Base-by-base conservation (phyloP, 2,329 filamentous ascomycete species). In the Epicoccum sorghinum region DNA sequence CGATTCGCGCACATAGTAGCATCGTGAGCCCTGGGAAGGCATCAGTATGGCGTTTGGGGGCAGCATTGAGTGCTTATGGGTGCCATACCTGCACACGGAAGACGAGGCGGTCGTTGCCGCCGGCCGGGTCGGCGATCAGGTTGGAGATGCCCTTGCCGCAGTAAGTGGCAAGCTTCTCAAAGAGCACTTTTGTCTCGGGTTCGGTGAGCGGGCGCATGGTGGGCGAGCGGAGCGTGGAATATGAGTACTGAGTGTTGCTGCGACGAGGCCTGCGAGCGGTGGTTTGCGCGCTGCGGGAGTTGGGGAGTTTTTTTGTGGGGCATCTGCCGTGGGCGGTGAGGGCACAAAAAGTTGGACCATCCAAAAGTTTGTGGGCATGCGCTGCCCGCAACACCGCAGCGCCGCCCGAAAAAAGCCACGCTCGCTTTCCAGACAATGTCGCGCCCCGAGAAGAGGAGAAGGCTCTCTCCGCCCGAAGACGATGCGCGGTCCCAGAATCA, bases 151-250 rank as follows among this genome's bases (percentile, higher is more conserved):
- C 93, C 67, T 85, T 86, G 64, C 93, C 92, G 23, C 90, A 95
- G 81, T 98, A 99, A 76, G 92, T 90, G 54, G 95, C 95, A 36
- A 99, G 86, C 81, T 98, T 96, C 66, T 88, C 85, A 77, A 97
- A 96, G 67, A 97, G 86, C 1, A 89, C 90, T 74, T 87, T 86
- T 54, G 88, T 90, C 78, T 92, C 89, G 70, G 81, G 77, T 75
- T 91, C 91, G 52, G 91, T 95, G 63, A 96, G 85, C 47, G 89
- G 85, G 51, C 91, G 86, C 91, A 96, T 96, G 29, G 36, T 57
- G 43, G 32, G 49, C 4, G 39, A 22, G 8, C 12, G 32, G 39
- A 22, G 8, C 12, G 32, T 47, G 36, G 30, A 47, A 22, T 48
- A 43, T 32, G 33, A 52, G 44, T 23, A n/a, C n/a, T 51, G 39